Evolutionary conservation across 139 green algal genomes (phyloP).

Genomic region (Raphidocelis subcapitata): DNA sequence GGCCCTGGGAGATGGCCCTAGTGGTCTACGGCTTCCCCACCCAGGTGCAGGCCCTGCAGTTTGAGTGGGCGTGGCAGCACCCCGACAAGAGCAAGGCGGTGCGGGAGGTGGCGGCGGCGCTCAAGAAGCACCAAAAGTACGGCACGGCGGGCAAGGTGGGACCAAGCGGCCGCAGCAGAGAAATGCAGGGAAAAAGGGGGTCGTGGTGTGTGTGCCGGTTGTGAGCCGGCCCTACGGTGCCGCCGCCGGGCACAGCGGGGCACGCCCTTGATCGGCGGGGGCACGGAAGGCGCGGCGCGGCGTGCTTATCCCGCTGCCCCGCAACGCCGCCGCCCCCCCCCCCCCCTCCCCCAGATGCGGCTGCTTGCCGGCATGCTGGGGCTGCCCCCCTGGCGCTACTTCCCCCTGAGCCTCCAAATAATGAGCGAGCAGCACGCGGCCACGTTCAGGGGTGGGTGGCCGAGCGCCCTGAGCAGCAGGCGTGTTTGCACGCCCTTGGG

Average conservation of each 20-base stretch:
- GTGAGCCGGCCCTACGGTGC: too few species aligned
- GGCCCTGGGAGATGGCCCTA: conserved; percentile 94
- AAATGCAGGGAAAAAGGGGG: background rate
- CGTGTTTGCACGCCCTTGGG: background rate
- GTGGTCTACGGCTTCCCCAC: conserved; percentile 88
- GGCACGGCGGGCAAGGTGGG: conserved; percentile 76
- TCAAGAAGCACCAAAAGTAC: conserved; percentile 36
- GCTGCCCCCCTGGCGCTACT: conserved; percentile 71
- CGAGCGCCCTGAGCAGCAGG: background rate
- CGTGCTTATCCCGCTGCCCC: background rate
- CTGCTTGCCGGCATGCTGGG: conserved; percentile 82
- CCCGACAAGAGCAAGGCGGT: conserved; percentile 62
- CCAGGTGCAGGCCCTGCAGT: conserved; percentile 86
- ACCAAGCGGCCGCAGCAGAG: background rate
- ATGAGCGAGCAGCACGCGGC: conserved; percentile 41
- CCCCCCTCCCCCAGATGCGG: conserved; percentile 40
- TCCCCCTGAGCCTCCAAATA: conserved; percentile 82
- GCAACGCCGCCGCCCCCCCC: background rate
- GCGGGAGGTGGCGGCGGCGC: conserved; percentile 26
- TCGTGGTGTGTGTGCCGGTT: background rate
- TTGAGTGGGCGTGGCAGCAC: conserved; percentile 98
- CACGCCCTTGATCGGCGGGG: background rate
- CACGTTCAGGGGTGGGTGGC: conserved; percentile 20
- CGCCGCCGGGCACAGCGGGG: background rate
- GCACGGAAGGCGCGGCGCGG: too few species aligned